A percentile compares a stretch with the other conserved stretches of the same genome.
phyloP scores from a whole-genome alignment of 257 asterid species.

The Nyctanthes arbortristis region DNA sequence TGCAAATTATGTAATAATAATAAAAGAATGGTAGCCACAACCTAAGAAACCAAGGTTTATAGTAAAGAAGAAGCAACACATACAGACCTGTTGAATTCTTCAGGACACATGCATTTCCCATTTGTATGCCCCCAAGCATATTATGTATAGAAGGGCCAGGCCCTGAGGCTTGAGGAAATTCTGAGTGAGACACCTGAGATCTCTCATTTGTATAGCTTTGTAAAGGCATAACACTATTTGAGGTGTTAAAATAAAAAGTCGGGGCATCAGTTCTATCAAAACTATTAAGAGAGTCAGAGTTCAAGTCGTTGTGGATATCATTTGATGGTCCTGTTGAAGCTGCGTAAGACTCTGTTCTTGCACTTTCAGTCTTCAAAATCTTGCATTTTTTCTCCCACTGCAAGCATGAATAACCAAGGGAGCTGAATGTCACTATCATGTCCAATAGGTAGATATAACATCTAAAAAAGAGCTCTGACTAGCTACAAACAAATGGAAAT shows the following conservation, averaged over 20 bases:
- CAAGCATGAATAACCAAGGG: slow-evolving; percentile 29
- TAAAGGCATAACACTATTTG: slow-evolving; percentile 73
- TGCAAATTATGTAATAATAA: not conserved
- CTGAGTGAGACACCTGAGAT: slow-evolving; percentile 50
- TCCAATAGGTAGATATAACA: slow-evolving; percentile 4
- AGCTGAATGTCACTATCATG: not conserved
- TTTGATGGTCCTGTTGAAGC: slow-evolving; percentile 45
- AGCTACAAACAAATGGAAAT: not conserved
- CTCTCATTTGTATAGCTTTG: slow-evolving; percentile 79
- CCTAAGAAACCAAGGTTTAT: not conserved
- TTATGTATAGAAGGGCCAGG: slow-evolving; percentile 33
- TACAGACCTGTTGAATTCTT: slow-evolving; percentile 49
- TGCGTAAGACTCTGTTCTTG: slow-evolving; percentile 46
- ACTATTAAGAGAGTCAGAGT: slow-evolving; percentile 63
- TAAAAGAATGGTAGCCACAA: no score
- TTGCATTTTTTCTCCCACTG: slow-evolving; percentile 92
- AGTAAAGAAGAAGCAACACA: not conserved
- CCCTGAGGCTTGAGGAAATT: slow-evolving; percentile 39
- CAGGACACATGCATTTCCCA: slow-evolving; percentile 26
- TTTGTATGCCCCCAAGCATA: slow-evolving; percentile 33
- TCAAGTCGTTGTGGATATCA: slow-evolving; percentile 84
- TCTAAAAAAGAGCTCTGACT: slow-evolving; percentile 1
- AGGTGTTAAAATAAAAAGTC: slow-evolving; percentile 39
- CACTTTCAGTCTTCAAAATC: slow-evolving; percentile 48
- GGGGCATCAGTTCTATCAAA: slow-evolving; percentile 44